These are phyloP conservation scores for Phoma sp. DNA, from an alignment of 2,329 filamentous ascomycete species.

Conservation along the genomic window DNA sequence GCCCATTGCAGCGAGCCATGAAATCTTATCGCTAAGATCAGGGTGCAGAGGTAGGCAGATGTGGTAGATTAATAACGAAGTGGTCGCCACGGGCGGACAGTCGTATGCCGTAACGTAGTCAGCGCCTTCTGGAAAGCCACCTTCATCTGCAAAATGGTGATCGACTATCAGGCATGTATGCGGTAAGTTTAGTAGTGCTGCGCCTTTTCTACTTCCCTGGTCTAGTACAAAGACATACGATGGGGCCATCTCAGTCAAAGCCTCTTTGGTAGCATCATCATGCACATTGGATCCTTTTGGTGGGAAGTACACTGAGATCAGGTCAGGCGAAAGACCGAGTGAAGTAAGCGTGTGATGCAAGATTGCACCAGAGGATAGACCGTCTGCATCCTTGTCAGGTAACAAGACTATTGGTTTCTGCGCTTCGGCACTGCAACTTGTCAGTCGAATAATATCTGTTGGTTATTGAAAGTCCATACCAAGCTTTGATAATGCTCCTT, in stretches of 20 bases:
- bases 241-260: constrained; percentile 61
- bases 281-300: constrained; percentile 68
- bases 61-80: constrained; percentile 68
- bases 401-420: constrained; percentile 65
- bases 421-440: constrained; percentile 56
- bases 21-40: constrained; percentile 58
- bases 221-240: constrained; percentile 70
- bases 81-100: constrained; percentile 71
- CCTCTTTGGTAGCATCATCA: constrained; percentile 59
- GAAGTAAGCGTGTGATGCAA: constrained; percentile 65
- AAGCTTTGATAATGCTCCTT: constrained; percentile 64
- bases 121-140: constrained; percentile 64
- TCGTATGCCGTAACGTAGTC: constrained; percentile 68
- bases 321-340: constrained; percentile 62
- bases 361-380: constrained; percentile 69
- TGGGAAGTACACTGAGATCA: constrained; percentile 66
- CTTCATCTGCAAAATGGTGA: constrained; percentile 65
- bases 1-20: constrained; percentile 70
- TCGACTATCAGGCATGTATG: constrained; percentile 68
- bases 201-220: constrained; percentile 66
- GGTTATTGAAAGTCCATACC: constrained; percentile 51
- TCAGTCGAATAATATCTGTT: constrained; percentile 6
- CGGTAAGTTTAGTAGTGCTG: constrained; percentile 60
- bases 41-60: constrained; percentile 66
- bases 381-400: constrained; percentile 75